phyloP scores from a whole-genome alignment of 2,329 filamentous ascomycete genomes.

The Colletotrichum sp. region DNA sequence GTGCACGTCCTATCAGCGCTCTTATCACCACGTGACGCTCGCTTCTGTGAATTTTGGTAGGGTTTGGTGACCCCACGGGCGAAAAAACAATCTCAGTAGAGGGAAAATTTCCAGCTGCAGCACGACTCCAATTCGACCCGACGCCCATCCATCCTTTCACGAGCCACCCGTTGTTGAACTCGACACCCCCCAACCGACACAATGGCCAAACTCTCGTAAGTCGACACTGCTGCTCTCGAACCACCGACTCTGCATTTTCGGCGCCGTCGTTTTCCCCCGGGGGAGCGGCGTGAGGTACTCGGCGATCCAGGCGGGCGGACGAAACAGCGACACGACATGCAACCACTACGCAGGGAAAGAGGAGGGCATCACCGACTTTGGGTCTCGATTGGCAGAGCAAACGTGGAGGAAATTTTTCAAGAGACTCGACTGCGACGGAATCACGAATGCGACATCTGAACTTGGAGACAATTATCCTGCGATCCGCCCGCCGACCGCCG shows the following conservation, averaged over 20 bases:
- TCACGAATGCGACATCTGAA: neutral
- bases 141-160: slow-evolving; percentile 21
- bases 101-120: slow-evolving; percentile 19
- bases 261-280: slow-evolving; percentile 20
- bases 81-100: slow-evolving; percentile 15
- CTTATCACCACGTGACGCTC: slow-evolving; percentile 20
- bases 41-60: slow-evolving; percentile 14
- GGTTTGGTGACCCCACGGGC: slow-evolving; percentile 19
- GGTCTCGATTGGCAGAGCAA: neutral
- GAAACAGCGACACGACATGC: neutral
- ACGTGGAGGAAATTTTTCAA: neutral
- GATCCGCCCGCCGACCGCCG: neutral
- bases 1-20: neutral
- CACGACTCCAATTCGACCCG: slow-evolving; percentile 14
- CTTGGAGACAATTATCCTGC: neutral
- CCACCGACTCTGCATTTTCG: neutral
- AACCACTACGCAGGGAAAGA: slow-evolving; percentile 6
- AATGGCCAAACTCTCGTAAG: slow-evolving; percentile 71
- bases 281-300: neutral
- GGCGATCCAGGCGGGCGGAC: slow-evolving; percentile 8
- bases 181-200: slow-evolving; percentile 47
- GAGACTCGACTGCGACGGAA: neutral
- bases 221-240: slow-evolving; percentile 28
- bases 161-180: slow-evolving; percentile 23
- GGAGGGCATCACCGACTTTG: neutral